A percentile compares a stretch with the other conserved stretches of the same genome.
These are phyloP conservation scores for Blumeria graminis DNA, from an alignment of 2,329 filamentous ascomycete species.

Conservation along the genomic window DNA sequence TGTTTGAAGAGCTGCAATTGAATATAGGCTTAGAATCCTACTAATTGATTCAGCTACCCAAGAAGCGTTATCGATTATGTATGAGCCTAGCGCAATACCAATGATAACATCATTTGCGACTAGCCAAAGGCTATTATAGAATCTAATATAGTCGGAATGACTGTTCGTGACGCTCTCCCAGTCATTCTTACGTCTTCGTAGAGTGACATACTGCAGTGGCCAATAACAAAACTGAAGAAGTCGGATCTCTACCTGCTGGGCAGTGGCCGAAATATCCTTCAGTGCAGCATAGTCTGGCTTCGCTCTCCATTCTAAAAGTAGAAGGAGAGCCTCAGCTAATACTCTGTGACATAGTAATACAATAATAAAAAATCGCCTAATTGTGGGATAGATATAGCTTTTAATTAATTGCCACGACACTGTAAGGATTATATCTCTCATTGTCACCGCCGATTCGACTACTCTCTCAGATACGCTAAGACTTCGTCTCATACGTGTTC, in stretches of 20 bases:
- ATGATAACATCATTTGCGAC: slow-evolving; percentile 98
- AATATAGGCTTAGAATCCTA: slow-evolving; percentile 52
- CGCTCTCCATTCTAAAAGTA: slow-evolving; percentile 62
- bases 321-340: slow-evolving; percentile 54
- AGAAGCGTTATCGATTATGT: slow-evolving; percentile 82
- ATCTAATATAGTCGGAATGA: slow-evolving; percentile 93
- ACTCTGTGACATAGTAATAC: slow-evolving; percentile 58
- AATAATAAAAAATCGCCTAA: slow-evolving; percentile 50
- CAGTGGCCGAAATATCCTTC: slow-evolving; percentile 88
- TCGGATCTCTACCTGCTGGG: slow-evolving; percentile 90
- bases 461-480: slow-evolving; percentile 87
- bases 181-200: slow-evolving; percentile 70
- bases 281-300: slow-evolving; percentile 59
- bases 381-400: slow-evolving; percentile 54
- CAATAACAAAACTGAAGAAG: slow-evolving; percentile 97
- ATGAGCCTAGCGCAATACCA: slow-evolving; percentile 83
- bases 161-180: slow-evolving; percentile 92
- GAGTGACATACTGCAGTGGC: slow-evolving; percentile 67
- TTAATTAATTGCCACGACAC: slow-evolving; percentile 47
- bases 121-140: slow-evolving; percentile 97
- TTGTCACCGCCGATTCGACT: slow-evolving; percentile 72
- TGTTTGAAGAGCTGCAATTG: slow-evolving; percentile 62
- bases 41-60: slow-evolving; percentile 67
- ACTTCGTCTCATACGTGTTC: slow-evolving; percentile 55
- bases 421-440: slow-evolving; percentile 50